A percentile compares a stretch with the other conserved stretches of the same genome.
Conservation (phyloP, 2,329 filamentous ascomycete genomes). For the Aspergillus fijiensis region DNA sequence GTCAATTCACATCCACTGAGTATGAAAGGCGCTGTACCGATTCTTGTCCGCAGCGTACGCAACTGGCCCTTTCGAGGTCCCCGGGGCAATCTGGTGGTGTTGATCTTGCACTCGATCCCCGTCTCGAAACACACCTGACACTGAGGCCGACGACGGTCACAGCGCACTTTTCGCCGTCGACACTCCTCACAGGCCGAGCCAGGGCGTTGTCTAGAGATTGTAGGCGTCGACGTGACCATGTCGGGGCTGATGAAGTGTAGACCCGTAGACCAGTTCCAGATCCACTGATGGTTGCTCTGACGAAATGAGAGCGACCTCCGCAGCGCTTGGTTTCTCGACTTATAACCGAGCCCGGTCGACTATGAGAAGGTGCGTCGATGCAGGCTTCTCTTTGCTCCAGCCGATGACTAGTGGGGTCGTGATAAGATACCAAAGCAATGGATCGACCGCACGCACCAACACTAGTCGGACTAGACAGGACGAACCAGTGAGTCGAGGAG, state of each 20-base stretch:
- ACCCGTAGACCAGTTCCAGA: background rate
- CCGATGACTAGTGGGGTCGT: background rate
- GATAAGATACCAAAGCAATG: background rate
- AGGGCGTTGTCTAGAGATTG: slow-evolving; percentile 26
- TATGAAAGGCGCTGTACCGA: slow-evolving; percentile 20
- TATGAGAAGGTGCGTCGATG: background rate
- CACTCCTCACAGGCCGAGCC: slow-evolving; percentile 33
- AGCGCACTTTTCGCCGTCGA: slow-evolving; percentile 30
- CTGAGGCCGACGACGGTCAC: slow-evolving; percentile 27
- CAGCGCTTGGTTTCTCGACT: background rate
- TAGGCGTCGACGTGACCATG: slow-evolving; percentile 14
- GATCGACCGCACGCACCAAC: background rate
- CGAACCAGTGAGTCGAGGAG: background rate
- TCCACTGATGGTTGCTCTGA: background rate
- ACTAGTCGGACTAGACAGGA: background rate
- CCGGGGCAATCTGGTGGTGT: slow-evolving; percentile 25
- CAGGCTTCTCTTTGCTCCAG: background rate
- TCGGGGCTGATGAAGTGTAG: background rate
- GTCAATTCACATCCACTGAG: background rate
- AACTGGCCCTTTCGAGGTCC: slow-evolving; percentile 32
- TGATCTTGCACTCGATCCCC: slow-evolving; percentile 29
- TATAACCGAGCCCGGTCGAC: too few species aligned
- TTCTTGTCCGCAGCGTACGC: slow-evolving; percentile 28
- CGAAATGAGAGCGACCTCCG: background rate
- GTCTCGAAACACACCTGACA: slow-evolving; percentile 30